phyloP scores from a whole-genome alignment of 1,284 basidiomycete genomes.

The Ceratobasidium sp. region DNA sequence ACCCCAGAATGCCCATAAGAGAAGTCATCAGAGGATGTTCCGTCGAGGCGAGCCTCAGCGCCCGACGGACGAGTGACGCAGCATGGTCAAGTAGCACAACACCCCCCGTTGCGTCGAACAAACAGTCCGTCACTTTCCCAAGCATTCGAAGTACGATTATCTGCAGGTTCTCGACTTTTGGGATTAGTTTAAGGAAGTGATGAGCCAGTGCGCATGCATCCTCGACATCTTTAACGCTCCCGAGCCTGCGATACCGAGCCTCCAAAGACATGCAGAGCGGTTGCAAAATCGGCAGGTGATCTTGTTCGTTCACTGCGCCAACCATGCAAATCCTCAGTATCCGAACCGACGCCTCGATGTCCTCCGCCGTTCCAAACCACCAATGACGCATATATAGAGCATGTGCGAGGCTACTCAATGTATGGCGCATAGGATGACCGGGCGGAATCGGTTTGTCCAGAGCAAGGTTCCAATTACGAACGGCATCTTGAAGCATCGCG shows the following conservation, averaged over 20 bases:
- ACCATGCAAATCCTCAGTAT: neutral
- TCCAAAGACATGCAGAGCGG: neutral
- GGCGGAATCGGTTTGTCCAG: slow-evolving; percentile 6
- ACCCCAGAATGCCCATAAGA: slow-evolving; percentile 1
- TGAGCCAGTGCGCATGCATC: neutral
- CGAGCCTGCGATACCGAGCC: slow-evolving; percentile 24
- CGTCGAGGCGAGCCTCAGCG: neutral
- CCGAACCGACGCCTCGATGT: neutral
- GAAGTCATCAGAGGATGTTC: slow-evolving; percentile 4
- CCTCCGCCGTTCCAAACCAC: slow-evolving; percentile 12
- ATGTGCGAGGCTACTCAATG: neutral
- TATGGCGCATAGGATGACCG: neutral
- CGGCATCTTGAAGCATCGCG: slow-evolving; percentile 5
- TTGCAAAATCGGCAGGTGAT: neutral
- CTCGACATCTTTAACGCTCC: slow-evolving; percentile 4
- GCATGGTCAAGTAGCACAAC: slow-evolving; percentile 4
- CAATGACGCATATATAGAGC: slow-evolving; percentile 24
- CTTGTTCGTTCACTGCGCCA: neutral
- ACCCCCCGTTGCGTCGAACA: slow-evolving; percentile 14
- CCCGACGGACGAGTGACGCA: slow-evolving; percentile 1
- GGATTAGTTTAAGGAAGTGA: neutral
- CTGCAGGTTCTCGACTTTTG: neutral
- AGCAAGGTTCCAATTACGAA: neutral
- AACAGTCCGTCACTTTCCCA: slow-evolving; percentile 5
- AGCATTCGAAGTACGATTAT: neutral